Evolutionary conservation across 306 rosid species (phyloP), one percentile per base, ranked within the genome.

Genomic region (Quercus variabilis): DNA sequence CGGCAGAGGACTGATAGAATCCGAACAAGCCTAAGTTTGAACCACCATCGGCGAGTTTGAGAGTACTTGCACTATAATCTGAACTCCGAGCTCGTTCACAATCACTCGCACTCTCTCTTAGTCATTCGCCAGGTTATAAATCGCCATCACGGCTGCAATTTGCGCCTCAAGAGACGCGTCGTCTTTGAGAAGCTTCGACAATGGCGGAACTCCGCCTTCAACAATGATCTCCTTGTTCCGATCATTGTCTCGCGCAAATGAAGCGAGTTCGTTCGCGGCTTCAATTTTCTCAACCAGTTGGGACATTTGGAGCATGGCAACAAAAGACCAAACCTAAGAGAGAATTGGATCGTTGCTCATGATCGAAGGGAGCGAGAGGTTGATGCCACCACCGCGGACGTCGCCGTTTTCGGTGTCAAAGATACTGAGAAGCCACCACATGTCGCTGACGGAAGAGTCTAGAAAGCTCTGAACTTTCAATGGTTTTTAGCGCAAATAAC

Each of bases 341-440:
- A 92, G 70, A 55, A 89, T 92, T 9, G 93, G 97, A 67, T 90
- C 97, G 78, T 90, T 92, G 79, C 94, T 92, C 4, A 94, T 92
- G 72, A 92, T 89, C 14, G 93, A 93, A 5, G 97, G 88, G 0
- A 92, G 91, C 0, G 94, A 82, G 2, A 88, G 71, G 2, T 78
- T 89, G 21, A 91, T 86, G 23, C 88, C 87, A 4, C 35, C 35
- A 5, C 35, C 35, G 11, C 83, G 86, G 5, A 76, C 78, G 20
- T 51, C 70, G 55, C 18, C 76, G 33, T 86, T 76, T 17, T 81
- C 90, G n/a, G 80, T 62, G 74, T 92, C 93, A 38, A 90, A 68
- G 54, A 92, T 70, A 35, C 80, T 79, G 1, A 92, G 82, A 18
- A 92, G 88, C 97, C 97, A 92, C 62, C 59, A 84, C 93, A 92